Conservation (phyloP, 2,329 filamentous ascomycete species). For the Eurotiales sp. region DNA sequence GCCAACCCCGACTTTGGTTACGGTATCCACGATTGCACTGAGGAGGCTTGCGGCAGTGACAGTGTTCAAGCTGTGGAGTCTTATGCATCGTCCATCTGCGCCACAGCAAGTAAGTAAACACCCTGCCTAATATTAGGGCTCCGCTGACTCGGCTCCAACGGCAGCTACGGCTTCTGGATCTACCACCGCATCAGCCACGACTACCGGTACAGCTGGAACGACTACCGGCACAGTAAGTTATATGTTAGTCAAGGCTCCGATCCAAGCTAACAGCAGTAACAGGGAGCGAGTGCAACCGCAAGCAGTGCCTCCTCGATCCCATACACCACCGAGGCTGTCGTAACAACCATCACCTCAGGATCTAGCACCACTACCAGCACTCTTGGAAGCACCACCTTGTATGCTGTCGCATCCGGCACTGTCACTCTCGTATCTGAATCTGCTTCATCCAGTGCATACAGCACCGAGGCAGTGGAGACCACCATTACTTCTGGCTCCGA, state of each 20-base stretch:
- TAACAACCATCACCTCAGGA: conserved; percentile 17
- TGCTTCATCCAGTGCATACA: conserved; percentile 21
- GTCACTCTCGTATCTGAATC: conserved; percentile 16
- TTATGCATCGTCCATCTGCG: conserved; percentile 35
- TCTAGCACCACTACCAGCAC: conserved; percentile 18
- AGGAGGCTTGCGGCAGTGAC: conserved; percentile 40
- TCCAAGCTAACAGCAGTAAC: conserved; percentile 1
- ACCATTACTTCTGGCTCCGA: conserved; percentile 16
- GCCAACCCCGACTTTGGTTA: conserved; percentile 37
- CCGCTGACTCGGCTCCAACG: background rate
- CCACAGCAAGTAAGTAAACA: conserved; percentile 20
- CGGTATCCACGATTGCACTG: conserved; percentile 46
- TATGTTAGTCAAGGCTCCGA: background rate
- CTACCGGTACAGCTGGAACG: background rate
- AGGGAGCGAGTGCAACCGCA: conserved; percentile 17
- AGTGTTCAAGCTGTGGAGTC: conserved; percentile 30
- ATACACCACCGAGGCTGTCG: conserved; percentile 10
- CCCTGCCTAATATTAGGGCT: too few relatives aligned
- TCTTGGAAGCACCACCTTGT: conserved; percentile 22
- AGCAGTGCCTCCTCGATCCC: conserved; percentile 21
- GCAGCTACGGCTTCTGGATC: conserved; percentile 13
- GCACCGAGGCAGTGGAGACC: conserved; percentile 9
- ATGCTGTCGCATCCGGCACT: conserved; percentile 12
- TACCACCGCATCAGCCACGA: conserved; percentile 3
- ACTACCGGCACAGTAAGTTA: conserved; percentile 7